Evolutionary conservation across 2,329 filamentous ascomycete genomes (phyloP), one percentile per base, ranked within the genome.

Genomic region (Trichoderma endophyticum): DNA sequence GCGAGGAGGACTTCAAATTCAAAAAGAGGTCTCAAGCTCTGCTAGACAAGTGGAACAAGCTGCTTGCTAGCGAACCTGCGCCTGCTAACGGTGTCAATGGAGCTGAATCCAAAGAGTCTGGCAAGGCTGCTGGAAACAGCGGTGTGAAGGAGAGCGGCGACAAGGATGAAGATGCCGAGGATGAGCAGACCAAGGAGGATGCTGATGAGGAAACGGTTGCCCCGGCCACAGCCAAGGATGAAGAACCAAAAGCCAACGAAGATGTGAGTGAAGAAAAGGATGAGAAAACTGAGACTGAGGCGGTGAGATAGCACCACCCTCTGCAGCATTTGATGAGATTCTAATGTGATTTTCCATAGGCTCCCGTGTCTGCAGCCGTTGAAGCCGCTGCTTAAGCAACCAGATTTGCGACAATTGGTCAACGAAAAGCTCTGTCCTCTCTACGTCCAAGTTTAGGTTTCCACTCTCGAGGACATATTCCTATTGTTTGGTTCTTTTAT

Each of bases 1-100:
- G 91, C 73, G 96, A 99, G 75, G 93, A 95, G 43, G 93, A 97
- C 75, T 97, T 92, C 81, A 85, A 92, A 70, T 98, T 99, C 88
- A 97, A 96, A 84, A 86, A 90, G 75, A 92, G 96, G 66, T 95
- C 94, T 43, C 88, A 92, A 75, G 86, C 88, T 6, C 86, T 99
- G 62, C 85, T 98, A n/a, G 90, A 91, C 75, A 92, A 92, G 81
- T 99, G 96, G 96, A 97, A 92, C 81, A 92, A 92, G 80, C 87
- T 94, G 43, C 86, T 98, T n/a, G 88, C 89, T 39, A 84, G 83
- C 18, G 91, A 92, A 36, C 74, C 85, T 15, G 51, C 24, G 12
- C 18, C 68, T 7, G 79, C 84, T 8, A 86, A 87, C 73, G 85
- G 84, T 24, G 83, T 87, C 3, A 88, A 88, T 43, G 84, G 86